A percentile compares a stretch with the other conserved stretches of the same genome.
phyloP scores from a whole-genome alignment of 2,329 filamentous ascomycete genomes.

The Helicocarpus griseus region DNA sequence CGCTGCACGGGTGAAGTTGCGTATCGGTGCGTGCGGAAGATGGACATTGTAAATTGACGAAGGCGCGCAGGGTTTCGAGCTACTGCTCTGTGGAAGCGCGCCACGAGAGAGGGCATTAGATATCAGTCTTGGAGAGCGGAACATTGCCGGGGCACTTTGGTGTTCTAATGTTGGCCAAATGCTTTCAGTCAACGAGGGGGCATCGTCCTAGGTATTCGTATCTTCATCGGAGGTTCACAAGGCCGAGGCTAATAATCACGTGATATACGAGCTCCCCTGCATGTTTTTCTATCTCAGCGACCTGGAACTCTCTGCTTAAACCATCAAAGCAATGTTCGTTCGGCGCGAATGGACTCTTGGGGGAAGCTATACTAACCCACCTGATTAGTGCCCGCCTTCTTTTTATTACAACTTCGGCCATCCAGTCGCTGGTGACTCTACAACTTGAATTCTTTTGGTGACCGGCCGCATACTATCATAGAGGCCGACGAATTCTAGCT shows the following conservation, averaged over 20 bases:
- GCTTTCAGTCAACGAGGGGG: neutral
- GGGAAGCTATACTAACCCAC: too few relatives aligned
- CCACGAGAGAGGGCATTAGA: neutral
- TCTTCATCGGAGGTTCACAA: neutral
- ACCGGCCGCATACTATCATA: too few relatives aligned
- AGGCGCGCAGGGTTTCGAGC: neutral
- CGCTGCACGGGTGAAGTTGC: constrained; percentile 11
- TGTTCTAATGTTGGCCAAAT: neutral
- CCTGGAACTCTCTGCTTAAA: too few relatives aligned
- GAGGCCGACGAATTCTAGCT: too few relatives aligned
- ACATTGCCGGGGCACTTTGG: constrained; percentile 2
- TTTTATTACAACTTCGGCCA: too few relatives aligned
- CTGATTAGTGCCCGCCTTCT: too few relatives aligned
- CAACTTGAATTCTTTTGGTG: too few relatives aligned
- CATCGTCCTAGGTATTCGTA: too few relatives aligned
- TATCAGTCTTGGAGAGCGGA: constrained; percentile 1
- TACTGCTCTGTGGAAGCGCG: neutral
- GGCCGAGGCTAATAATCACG: neutral
- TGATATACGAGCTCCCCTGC: neutral
- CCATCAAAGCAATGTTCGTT: too few relatives aligned
- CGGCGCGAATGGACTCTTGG: too few relatives aligned
- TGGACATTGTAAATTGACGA: neutral
- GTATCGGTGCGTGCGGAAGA: neutral
- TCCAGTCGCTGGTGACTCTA: too few relatives aligned
- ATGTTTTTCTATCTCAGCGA: too few relatives aligned